These are phyloP conservation scores for Polyrhizophydium stewartii DNA, from an alignment of 371 early-diverging fungal species.

Conservation along the genomic window DNA sequence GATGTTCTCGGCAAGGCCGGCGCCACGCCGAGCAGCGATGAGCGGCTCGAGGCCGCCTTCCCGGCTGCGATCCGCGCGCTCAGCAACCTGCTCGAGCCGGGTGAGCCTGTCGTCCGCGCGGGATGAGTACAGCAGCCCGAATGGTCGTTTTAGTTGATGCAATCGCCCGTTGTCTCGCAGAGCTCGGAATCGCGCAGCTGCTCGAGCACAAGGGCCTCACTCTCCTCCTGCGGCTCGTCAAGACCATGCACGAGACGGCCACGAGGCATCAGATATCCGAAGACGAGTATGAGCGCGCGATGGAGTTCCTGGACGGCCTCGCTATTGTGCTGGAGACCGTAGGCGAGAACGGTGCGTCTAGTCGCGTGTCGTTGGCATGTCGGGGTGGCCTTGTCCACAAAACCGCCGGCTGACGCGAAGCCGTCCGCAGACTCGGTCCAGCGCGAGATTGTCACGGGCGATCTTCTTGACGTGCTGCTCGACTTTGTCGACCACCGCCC, in stretches of 20 bases:
- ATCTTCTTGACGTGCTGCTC: conserved; percentile 27
- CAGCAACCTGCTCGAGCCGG: conserved; percentile 31
- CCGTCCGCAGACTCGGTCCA: conserved; percentile 26
- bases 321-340: conserved; percentile 37
- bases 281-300: conserved; percentile 16
- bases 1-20: conserved; percentile 13
- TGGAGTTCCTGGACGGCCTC: conserved; percentile 38
- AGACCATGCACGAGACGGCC: conserved; percentile 21
- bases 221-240: conserved; percentile 16
- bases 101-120: conserved; percentile 5
- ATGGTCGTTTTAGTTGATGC: neutral
- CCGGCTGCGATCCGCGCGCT: conserved; percentile 21
- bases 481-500: conserved; percentile 45
- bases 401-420: neutral
- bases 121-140: neutral
- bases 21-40: neutral
- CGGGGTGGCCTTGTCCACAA: neutral
- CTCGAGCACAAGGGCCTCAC: conserved; percentile 17
- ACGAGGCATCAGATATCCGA: conserved; percentile 3
- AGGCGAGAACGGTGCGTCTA: conserved; percentile 37
- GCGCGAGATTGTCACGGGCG: conserved; percentile 23
- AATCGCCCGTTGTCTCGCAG: conserved; percentile 8
- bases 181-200: conserved; percentile 29
- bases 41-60: neutral
- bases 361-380: neutral